Evolutionary conservation across 177 flowering plant genomes (phyloP).

Genomic region (Viscum album): DNA sequence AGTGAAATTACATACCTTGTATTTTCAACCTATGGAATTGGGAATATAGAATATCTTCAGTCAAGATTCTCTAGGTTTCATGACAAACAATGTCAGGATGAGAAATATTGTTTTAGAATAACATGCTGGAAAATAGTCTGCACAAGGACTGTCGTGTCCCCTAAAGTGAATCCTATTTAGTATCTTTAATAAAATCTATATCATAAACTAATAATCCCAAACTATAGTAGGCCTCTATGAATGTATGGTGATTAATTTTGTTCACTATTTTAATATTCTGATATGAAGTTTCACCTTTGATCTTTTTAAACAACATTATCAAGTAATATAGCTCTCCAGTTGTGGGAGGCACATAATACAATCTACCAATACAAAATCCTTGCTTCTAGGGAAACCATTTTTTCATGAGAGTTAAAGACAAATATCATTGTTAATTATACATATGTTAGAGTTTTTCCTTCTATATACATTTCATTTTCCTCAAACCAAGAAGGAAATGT

Average conservation of each 20-base stretch:
- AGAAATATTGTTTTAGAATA: too few relatives aligned
- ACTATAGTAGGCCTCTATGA: background rate
- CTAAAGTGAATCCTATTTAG: too few relatives aligned
- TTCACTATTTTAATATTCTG: background rate
- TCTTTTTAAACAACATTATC: background rate
- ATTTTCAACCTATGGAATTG: too few relatives aligned
- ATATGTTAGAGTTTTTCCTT: slow-evolving; percentile 2
- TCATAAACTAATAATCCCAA: too few relatives aligned
- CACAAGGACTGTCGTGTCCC: too few relatives aligned
- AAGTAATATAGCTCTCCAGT: slow-evolving; percentile 3
- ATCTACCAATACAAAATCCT: background rate
- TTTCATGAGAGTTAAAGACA: background rate
- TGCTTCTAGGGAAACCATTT: background rate
- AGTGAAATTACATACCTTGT: too few relatives aligned
- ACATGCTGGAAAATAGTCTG: too few relatives aligned
- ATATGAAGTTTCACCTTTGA: background rate
- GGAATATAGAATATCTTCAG: too few relatives aligned
- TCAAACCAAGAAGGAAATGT: slow-evolving; percentile 11
- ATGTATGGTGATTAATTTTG: background rate
- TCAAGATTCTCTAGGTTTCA: too few relatives aligned
- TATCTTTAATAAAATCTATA: too few relatives aligned
- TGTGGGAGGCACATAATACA: background rate
- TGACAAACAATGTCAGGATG: too few relatives aligned
- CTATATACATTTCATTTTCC: background rate
- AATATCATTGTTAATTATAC: slow-evolving; percentile 2